These are phyloP conservation scores for Tritrichomonas foetus DNA, from an alignment of 208 protist genomes.

Conservation along the genomic window DNA sequence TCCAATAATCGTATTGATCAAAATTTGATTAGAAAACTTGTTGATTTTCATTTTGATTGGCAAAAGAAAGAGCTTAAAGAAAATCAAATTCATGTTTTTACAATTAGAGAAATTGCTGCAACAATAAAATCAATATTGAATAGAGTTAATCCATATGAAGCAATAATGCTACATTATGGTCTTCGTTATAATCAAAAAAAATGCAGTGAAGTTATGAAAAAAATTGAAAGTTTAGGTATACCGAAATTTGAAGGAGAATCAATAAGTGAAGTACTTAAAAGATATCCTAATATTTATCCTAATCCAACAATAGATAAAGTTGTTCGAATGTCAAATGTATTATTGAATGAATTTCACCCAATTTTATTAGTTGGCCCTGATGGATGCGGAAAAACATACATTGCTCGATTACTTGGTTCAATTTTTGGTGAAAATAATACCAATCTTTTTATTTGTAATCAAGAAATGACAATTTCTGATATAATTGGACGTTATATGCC, in stretches of 20 bases:
- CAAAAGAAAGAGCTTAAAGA: not conserved
- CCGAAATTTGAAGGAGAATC: not conserved
- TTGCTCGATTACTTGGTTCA: not conserved
- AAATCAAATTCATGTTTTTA: not conserved
- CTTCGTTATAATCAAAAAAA: not conserved
- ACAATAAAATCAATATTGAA: not conserved
- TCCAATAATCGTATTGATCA: not conserved
- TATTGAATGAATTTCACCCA: not conserved
- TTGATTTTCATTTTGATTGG: not conserved
- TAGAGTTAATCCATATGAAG: not conserved
- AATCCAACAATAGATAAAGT: not conserved
- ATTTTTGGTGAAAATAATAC: not conserved
- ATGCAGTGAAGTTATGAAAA: not conserved
- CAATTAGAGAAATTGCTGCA: not conserved
- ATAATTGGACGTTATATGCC: not conserved
- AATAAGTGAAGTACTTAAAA: not conserved
- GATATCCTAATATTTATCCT: not conserved
- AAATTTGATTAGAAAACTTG: not conserved
- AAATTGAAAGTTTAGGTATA: not conserved
- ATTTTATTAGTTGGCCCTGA: not conserved
- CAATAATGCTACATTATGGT: not conserved
- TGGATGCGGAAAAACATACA: not conserved
- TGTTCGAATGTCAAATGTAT: not conserved
- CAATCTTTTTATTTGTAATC: not conserved
- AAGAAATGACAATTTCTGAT: not conserved